Conservation (phyloP, 129 eudicot species). For the Pittosporum tobira region DNA sequence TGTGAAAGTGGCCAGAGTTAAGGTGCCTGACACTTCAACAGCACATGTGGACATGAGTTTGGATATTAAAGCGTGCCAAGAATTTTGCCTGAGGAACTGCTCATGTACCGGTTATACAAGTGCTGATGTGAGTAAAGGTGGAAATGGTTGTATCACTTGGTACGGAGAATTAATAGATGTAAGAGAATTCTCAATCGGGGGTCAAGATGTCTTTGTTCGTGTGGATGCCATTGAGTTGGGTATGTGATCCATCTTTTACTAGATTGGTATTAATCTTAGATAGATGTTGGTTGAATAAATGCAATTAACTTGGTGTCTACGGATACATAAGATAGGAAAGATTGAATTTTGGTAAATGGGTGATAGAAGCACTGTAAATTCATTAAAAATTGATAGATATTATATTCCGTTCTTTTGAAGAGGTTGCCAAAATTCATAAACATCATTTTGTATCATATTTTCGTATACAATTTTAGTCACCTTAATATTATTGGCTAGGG, state of each 20-base stretch:
- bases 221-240: slow-evolving; percentile 21
- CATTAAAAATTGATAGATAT: too few relatives aligned
- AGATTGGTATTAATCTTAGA: neutral
- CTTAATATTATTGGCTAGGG: too few relatives aligned
- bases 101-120: slow-evolving; percentile 25
- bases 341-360: too few relatives aligned
- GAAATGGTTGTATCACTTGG: slow-evolving; percentile 27
- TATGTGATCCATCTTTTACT: neutral
- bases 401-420: too few relatives aligned
- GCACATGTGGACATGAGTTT: slow-evolving; percentile 17
- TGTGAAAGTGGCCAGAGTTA: slow-evolving; percentile 14
- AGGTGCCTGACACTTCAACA: slow-evolving; percentile 18
- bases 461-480: too few relatives aligned
- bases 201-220: slow-evolving; percentile 26
- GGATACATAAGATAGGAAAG: too few relatives aligned
- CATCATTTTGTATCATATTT: too few relatives aligned
- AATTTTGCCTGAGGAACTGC: slow-evolving; percentile 20
- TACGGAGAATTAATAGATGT: slow-evolving; percentile 17
- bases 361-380: too few relatives aligned
- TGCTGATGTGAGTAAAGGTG: slow-evolving; percentile 8
- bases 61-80: slow-evolving; percentile 18
- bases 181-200: slow-evolving; percentile 12
- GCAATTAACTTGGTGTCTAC: too few relatives aligned
- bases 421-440: too few relatives aligned
- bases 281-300: neutral